These are phyloP conservation scores for Solanum stenotomum DNA, from an alignment of 257 asterid genomes.

Conservation along the genomic window DNA sequence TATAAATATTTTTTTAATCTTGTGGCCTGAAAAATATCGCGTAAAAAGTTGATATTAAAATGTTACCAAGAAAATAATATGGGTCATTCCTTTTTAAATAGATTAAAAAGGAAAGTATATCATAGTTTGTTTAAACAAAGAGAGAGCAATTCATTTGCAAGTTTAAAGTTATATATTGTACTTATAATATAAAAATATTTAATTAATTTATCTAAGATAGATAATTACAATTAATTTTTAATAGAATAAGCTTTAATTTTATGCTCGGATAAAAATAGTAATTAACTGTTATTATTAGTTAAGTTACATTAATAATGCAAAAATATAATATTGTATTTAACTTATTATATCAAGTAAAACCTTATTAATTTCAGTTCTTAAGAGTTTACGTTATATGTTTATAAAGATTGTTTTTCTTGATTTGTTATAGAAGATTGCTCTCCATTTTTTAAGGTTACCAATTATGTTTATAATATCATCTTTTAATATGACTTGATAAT, in stretches of 20 bases:
- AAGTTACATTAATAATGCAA: background rate
- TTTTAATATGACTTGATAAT: background rate
- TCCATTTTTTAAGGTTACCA: background rate
- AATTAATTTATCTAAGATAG: background rate
- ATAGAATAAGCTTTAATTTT: background rate
- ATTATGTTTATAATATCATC: background rate
- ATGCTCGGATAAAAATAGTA: background rate
- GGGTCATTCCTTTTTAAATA: no score
- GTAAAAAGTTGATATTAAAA: no score
- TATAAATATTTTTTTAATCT: no score
- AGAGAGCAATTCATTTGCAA: background rate
- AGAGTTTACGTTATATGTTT: background rate
- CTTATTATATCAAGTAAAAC: background rate
- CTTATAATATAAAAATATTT: background rate
- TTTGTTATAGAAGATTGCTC: background rate
- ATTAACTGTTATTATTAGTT: background rate
- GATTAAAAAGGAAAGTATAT: no score
- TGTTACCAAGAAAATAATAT: no score
- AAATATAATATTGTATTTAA: background rate
- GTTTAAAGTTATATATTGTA: background rate
- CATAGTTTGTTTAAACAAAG: no score
- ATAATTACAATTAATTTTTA: background rate
- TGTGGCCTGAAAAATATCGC: fast-evolving
- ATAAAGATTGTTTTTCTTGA: background rate
- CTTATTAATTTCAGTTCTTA: background rate